A percentile compares a stretch with the other conserved stretches of the same genome.
Conservation (phyloP, 345 rosid genomes). For the Punica granatum region DNA sequence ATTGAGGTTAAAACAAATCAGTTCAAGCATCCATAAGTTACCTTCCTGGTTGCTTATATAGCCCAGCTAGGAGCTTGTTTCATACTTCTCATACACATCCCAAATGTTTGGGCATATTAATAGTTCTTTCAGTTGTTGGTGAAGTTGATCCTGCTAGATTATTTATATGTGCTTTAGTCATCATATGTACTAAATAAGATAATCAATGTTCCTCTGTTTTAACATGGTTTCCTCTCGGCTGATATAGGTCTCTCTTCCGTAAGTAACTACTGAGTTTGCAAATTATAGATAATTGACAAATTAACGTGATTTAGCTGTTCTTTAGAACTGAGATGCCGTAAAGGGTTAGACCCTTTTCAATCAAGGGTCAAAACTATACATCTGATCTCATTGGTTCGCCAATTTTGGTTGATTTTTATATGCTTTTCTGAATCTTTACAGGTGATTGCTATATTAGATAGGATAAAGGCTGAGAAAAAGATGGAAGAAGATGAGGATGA, state of each 20-base stretch:
- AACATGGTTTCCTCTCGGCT: too few relatives aligned
- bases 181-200: too few relatives aligned
- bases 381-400: not conserved
- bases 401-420: not conserved
- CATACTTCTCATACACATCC: not conserved
- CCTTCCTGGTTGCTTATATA: not conserved
- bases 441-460: conserved; percentile 80
- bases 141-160: too few relatives aligned
- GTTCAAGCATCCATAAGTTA: not conserved
- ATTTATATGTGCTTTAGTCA: too few relatives aligned
- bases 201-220: too few relatives aligned
- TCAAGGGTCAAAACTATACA: not conserved
- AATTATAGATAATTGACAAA: too few relatives aligned
- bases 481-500: conserved; percentile 17
- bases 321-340: too few relatives aligned
- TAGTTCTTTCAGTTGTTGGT: too few relatives aligned
- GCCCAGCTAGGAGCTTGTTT: not conserved
- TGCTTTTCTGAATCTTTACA: conserved; percentile 17
- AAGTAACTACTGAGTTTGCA: too few relatives aligned
- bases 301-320: too few relatives aligned
- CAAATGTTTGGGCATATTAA: too few relatives aligned
- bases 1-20: not conserved
- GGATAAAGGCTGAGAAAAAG: conserved; percentile 58
- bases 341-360: not conserved
- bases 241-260: too few relatives aligned